Percentiles rank a stretch among this genome's conserved stretches.
Conservation (phyloP, 2,329 filamentous ascomycete genomes). For the Orbilia ellipsospora region DNA sequence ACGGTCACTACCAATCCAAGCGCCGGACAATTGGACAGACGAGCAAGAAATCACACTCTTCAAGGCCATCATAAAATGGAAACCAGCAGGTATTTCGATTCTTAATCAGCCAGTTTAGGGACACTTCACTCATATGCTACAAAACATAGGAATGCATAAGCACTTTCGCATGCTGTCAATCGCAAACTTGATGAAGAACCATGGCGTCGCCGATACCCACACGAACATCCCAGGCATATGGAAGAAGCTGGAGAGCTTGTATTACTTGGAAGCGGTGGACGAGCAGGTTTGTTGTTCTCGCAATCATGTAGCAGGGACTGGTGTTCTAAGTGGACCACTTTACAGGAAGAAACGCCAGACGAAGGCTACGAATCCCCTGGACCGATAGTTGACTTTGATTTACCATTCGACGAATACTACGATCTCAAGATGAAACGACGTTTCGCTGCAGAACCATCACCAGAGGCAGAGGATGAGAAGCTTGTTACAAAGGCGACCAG, state of each 20-base stretch:
- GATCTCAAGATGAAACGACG: slow-evolving; percentile 54
- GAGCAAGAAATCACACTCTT: slow-evolving; percentile 93
- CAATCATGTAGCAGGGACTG: background rate
- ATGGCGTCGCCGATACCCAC: slow-evolving; percentile 83
- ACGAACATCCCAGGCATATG: slow-evolving; percentile 92
- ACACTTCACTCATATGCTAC: slow-evolving; percentile 19
- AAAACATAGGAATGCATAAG: slow-evolving; percentile 80
- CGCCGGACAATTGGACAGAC: slow-evolving; percentile 83
- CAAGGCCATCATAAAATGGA: slow-evolving; percentile 91
- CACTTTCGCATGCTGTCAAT: slow-evolving; percentile 93
- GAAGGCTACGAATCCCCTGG: slow-evolving; percentile 53
- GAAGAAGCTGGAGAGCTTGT: slow-evolving; percentile 83
- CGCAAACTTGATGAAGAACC: slow-evolving; percentile 79
- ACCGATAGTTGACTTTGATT: slow-evolving; percentile 44
- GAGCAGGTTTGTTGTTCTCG: slow-evolving; percentile 74
- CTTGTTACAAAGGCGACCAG: slow-evolving; percentile 57
- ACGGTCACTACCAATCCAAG: slow-evolving; percentile 28
- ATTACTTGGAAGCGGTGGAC: slow-evolving; percentile 86
- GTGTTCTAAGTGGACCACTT: background rate
- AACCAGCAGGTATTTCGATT: slow-evolving; percentile 79
- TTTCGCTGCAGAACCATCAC: slow-evolving; percentile 58
- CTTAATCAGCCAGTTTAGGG: slow-evolving; percentile 21
- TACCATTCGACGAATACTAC: slow-evolving; percentile 55
- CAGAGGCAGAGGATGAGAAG: slow-evolving; percentile 60
- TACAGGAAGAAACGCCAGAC: slow-evolving; percentile 55